Evolutionary conservation across 768 basidiomycete species (phyloP).

Genomic region (Exsudoporus frostii): DNA sequence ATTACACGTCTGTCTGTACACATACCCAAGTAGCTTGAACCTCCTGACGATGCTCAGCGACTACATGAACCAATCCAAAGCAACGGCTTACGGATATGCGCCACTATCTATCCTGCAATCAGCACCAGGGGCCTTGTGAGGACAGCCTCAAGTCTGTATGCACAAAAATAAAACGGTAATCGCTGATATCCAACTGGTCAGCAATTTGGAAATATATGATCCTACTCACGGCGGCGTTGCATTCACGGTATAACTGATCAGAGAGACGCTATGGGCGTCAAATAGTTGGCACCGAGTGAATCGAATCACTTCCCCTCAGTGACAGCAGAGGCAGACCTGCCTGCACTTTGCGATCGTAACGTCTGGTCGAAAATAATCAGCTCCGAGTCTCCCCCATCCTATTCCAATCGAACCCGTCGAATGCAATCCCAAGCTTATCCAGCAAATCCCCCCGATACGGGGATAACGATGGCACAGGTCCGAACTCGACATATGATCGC

Average conservation of each 20-base stretch:
- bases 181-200: neutral
- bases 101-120: neutral
- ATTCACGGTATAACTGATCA: neutral
- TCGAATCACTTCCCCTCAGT: neutral
- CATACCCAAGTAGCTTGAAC: neutral
- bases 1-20: neutral
- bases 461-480: conserved; percentile 5
- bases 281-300: neutral
- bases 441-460: neutral
- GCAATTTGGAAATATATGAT: neutral
- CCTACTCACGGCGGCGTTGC: neutral
- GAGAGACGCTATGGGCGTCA: neutral
- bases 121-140: too few species aligned
- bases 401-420: neutral
- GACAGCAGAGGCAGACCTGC: neutral
- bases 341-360: neutral
- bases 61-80: neutral
- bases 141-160: neutral
- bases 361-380: neutral
- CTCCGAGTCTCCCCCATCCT: too few species aligned
- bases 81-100: neutral
- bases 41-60: too few species aligned
- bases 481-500: neutral
- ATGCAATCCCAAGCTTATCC: neutral
- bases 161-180: neutral